Conservation (phyloP, 352 stramenopile species). For the Phytophthora niederhauseri region DNA sequence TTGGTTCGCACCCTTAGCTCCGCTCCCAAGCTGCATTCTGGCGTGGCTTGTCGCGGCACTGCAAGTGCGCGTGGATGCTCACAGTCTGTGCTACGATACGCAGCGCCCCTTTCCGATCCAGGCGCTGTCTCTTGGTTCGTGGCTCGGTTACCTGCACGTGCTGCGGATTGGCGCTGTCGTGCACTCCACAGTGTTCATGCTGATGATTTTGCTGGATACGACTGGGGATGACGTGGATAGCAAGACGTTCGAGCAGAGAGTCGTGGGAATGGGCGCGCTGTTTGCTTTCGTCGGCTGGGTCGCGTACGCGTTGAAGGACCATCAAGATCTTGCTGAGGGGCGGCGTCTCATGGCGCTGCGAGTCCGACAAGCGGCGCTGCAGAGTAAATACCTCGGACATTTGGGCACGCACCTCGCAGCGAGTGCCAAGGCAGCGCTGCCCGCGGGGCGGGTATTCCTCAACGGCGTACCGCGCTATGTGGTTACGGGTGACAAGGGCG, state of each 20-base stretch:
- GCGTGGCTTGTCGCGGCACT: constrained; percentile 57
- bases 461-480: constrained; percentile 75
- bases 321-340: constrained; percentile 40
- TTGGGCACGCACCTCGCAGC: constrained; percentile 34
- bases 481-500: constrained; percentile 67
- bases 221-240: constrained; percentile 29
- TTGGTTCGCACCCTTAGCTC: constrained; percentile 65
- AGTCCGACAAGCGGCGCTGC: constrained; percentile 44
- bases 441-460: constrained; percentile 65
- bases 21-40: constrained; percentile 40
- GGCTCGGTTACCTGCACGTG: constrained; percentile 60
- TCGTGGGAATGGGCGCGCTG: constrained; percentile 20
- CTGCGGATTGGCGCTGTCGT: constrained; percentile 55
- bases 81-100: constrained; percentile 60
- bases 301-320: constrained; percentile 46
- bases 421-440: constrained; percentile 35
- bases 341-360: constrained; percentile 30
- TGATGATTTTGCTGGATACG: constrained; percentile 25
- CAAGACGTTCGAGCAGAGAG: constrained; percentile 29
- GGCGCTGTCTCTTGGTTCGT: constrained; percentile 62
- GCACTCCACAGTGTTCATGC: constrained; percentile 51
- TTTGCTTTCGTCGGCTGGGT: constrained; percentile 45
- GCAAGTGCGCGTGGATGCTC: constrained; percentile 72
- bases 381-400: constrained; percentile 69
- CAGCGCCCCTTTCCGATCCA: constrained; percentile 68